A percentile compares a stretch with the other conserved stretches of the same genome.
phyloP scores from a whole-genome alignment of 768 basidiomycete genomes.

The Cystobasidium ongulense region DNA sequence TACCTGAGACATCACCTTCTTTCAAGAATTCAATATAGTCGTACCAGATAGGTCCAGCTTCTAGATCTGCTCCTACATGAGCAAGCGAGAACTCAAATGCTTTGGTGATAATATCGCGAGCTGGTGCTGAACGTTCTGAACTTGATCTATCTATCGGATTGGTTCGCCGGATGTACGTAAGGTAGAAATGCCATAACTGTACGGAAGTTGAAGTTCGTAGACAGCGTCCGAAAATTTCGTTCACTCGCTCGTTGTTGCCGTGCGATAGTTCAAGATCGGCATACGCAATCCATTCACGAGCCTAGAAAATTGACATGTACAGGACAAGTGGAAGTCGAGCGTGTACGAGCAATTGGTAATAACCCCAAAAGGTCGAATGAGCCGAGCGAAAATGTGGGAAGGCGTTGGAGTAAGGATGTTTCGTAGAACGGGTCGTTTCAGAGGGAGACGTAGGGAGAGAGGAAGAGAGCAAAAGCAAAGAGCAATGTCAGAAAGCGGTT shows the following conservation, averaged over 20 bases:
- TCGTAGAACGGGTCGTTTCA: background rate
- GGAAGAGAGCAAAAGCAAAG: constrained; percentile 1
- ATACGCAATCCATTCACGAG: constrained; percentile 37
- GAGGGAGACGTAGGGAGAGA: background rate
- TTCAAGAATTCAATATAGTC: constrained; percentile 88
- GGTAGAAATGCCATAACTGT: constrained; percentile 84
- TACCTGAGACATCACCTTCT: constrained; percentile 65
- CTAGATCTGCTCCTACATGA: constrained; percentile 82
- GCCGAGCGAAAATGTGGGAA: background rate
- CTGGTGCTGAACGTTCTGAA: constrained; percentile 46
- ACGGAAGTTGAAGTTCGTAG: constrained; percentile 76
- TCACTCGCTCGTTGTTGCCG: constrained; percentile 63
- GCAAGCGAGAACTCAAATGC: constrained; percentile 89
- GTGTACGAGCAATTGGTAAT: background rate
- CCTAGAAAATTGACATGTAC: constrained; percentile 41
- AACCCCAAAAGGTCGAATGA: background rate
- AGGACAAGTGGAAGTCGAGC: too few relatives aligned
- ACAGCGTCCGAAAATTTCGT: constrained; percentile 80
- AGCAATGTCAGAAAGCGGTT: background rate
- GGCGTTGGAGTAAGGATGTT: background rate
- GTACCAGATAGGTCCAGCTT: constrained; percentile 82
- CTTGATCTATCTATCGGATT: constrained; percentile 44
- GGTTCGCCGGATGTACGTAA: constrained; percentile 80
- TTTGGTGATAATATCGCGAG: constrained; percentile 69
- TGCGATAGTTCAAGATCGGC: constrained; percentile 47